Evolutionary conservation across 495 filamentous ascomycete genomes (phyloP).

Genomic region (Penicillium manginii): DNA sequence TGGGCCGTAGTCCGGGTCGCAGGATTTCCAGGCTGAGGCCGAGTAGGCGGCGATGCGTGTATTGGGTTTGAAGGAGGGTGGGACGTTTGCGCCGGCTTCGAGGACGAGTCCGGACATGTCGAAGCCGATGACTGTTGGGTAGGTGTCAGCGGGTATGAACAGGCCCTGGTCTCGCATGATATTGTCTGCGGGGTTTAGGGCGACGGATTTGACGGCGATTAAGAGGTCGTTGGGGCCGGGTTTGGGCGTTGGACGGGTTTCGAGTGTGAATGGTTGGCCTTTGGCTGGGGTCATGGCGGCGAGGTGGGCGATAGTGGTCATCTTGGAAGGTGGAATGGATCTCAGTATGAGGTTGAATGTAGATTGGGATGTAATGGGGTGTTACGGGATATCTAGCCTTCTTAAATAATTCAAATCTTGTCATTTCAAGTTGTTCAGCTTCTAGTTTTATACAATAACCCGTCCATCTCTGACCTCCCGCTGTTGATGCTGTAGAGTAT

Average conservation of each 20-base stretch:
- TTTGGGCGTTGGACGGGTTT: conserved; percentile 41
- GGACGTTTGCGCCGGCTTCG: conserved; percentile 45
- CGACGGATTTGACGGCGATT: conserved; percentile 50
- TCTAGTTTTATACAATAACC: conserved; percentile 3
- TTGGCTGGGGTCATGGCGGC: conserved; percentile 42
- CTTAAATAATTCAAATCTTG: neutral
- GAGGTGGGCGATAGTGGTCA: conserved; percentile 39
- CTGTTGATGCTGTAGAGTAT: no score
- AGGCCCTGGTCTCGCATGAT: conserved; percentile 43
- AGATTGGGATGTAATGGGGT: no score
- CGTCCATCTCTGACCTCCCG: no score
- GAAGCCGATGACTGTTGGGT: conserved; percentile 51
- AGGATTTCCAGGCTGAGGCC: conserved; percentile 38
- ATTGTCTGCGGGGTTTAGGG: conserved; percentile 53
- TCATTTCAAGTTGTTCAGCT: no score
- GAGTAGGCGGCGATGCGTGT: conserved; percentile 50
- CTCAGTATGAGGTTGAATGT: no score
- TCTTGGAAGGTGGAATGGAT: conserved; percentile 13
- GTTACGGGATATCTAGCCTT: neutral
- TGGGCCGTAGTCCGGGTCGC: conserved; percentile 47
- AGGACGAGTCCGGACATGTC: conserved; percentile 51
- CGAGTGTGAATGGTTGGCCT: conserved; percentile 38
- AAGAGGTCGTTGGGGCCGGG: conserved; percentile 53
- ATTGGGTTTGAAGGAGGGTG: conserved; percentile 36
- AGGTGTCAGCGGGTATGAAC: conserved; percentile 34